These are phyloP conservation scores for Exophiala lecanii-corni DNA, from an alignment of 2,329 filamentous ascomycete genomes.

Conservation along the genomic window DNA sequence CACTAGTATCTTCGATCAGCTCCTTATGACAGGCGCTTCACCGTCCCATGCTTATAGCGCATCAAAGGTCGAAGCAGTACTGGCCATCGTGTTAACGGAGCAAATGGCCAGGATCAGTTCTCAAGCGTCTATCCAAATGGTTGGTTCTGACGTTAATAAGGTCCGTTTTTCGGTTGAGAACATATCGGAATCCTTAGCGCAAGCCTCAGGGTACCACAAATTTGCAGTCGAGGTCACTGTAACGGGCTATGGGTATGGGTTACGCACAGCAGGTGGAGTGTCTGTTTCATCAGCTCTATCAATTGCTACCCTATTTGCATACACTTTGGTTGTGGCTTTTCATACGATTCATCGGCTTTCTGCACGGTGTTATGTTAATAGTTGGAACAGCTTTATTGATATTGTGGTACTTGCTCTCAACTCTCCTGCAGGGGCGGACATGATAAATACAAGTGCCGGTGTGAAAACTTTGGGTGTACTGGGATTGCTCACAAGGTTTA, in stretches of 20 bases:
- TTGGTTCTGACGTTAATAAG: conserved; percentile 1
- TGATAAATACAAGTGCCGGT: not conserved
- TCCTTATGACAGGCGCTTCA: not conserved
- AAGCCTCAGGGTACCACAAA: not conserved
- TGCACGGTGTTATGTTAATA: not conserved
- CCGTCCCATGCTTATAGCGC: not conserved
- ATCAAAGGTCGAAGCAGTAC: conserved; percentile 1
- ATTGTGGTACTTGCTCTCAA: conserved; percentile 1
- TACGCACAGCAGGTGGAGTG: not conserved
- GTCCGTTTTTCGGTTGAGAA: not conserved
- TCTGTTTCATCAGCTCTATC: not conserved
- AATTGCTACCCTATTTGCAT: conserved; percentile 1
- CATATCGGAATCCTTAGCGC: not conserved
- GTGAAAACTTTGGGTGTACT: conserved; percentile 1
- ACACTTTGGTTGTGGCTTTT: conserved; percentile 1
- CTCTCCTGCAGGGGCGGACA: not conserved
- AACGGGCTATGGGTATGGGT: not conserved
- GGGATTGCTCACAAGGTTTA: not conserved
- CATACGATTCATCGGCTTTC: not conserved
- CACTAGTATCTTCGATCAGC: not conserved
- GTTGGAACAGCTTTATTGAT: conserved; percentile 1
- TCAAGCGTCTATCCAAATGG: not conserved
- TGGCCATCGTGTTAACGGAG: not conserved
- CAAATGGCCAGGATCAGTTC: not conserved
- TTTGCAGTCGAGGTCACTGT: not conserved